phyloP scores from a whole-genome alignment of 768 basidiomycete genomes.

The Suillus occidentalis region DNA sequence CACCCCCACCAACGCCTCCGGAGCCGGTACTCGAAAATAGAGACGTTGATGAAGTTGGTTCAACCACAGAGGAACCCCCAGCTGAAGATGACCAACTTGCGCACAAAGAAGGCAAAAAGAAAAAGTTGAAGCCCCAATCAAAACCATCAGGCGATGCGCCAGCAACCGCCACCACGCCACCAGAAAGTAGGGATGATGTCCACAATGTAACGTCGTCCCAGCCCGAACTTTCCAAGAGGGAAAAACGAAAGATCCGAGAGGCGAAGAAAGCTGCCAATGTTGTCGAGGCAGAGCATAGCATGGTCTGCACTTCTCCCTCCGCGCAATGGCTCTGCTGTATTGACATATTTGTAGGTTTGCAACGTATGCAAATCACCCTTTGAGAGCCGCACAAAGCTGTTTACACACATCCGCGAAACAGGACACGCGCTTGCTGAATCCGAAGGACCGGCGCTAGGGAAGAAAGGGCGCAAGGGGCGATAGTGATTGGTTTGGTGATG shows the following conservation, averaged over 20 bases:
- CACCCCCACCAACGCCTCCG: constrained; percentile 17
- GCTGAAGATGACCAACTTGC: constrained; percentile 8
- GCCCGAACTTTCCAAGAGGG: constrained; percentile 64
- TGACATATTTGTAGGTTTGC: constrained; percentile 43
- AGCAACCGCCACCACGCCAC: neutral
- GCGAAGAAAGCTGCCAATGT: constrained; percentile 54
- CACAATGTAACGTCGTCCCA: constrained; percentile 8
- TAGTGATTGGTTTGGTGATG: neutral
- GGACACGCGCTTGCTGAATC: constrained; percentile 64
- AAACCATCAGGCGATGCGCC: neutral
- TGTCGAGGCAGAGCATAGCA: neutral
- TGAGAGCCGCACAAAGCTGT: constrained; percentile 69
- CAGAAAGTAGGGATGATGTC: neutral
- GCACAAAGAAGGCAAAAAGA: constrained; percentile 11
- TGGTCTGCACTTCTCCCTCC: constrained; percentile 13
- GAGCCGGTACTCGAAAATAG: neutral
- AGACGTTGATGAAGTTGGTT: constrained; percentile 6
- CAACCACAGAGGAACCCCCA: neutral
- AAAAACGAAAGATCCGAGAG: constrained; percentile 78
- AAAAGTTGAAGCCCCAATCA: constrained; percentile 11
- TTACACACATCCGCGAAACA: constrained; percentile 66
- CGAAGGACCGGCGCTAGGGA: constrained; percentile 24
- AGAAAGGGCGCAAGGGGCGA: constrained; percentile 34
- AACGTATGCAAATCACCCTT: constrained; percentile 69
- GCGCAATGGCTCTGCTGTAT: constrained; percentile 6